phyloP scores from a whole-genome alignment of 345 rosid genomes.

The Salix caprea region DNA sequence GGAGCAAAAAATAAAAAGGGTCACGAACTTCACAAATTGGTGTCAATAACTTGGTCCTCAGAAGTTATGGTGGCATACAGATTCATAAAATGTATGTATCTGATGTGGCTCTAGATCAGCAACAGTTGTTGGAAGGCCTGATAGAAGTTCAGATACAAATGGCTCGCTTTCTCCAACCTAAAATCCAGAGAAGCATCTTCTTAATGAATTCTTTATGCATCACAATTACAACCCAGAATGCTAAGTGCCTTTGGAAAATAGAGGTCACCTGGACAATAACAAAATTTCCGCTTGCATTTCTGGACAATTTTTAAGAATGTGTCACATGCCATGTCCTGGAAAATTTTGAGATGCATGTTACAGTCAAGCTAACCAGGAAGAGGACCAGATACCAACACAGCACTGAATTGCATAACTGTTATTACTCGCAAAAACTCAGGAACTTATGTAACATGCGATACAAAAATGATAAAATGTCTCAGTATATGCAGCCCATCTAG shows the following conservation, averaged over 20 bases:
- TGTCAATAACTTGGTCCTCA: neutral
- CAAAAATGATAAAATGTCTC: neutral
- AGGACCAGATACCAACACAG: neutral
- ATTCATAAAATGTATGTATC: slow-evolving; percentile 95
- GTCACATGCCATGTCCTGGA: slow-evolving; percentile 99
- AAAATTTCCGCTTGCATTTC: slow-evolving; percentile 96
- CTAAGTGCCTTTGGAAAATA: neutral
- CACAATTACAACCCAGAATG: neutral
- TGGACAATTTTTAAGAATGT: slow-evolving; percentile 99
- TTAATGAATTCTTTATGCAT: neutral
- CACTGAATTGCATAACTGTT: neutral
- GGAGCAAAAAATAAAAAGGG: slow-evolving; percentile 5
- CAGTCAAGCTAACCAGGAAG: neutral
- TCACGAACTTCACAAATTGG: neutral
- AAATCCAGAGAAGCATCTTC: slow-evolving; percentile 14
- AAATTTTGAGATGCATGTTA: slow-evolving; percentile 5
- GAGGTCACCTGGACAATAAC: slow-evolving; percentile 76
- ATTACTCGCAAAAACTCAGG: neutral
- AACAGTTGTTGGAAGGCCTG: slow-evolving; percentile 91
- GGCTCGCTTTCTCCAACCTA: slow-evolving; percentile 98
- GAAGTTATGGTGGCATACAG: slow-evolving; percentile 41
- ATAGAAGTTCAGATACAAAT: slow-evolving; percentile 94
- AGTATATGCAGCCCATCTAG: neutral
- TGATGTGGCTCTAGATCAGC: slow-evolving; percentile 98
- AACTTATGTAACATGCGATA: neutral